A percentile compares a stretch with the other conserved stretches of the same genome.
Evolutionary conservation across 2,329 filamentous ascomycete genomes (phyloP).

Genomic region (Hypoxylon sp.): DNA sequence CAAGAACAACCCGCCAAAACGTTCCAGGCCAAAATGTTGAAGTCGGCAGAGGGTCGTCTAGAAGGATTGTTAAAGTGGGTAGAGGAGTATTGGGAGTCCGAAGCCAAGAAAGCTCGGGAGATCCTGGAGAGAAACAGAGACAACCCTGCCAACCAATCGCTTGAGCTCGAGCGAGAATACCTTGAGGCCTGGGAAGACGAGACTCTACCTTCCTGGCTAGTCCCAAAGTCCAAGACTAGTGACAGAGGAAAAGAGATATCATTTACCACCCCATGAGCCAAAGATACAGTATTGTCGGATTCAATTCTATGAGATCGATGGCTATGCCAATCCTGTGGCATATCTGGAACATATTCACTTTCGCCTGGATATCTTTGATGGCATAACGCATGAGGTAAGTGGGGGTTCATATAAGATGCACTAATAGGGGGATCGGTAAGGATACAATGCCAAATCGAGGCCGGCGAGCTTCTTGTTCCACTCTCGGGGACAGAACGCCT

Average conservation of each 20-base stretch:
- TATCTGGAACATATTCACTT: neutral
- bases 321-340: neutral
- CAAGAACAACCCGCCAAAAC: conserved; percentile 34
- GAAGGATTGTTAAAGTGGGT: conserved; percentile 46
- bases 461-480: neutral
- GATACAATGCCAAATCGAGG: neutral
- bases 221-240: neutral
- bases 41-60: conserved; percentile 46
- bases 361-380: neutral
- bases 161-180: conserved; percentile 46
- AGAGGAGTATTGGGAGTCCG: conserved; percentile 46
- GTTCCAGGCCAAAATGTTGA: conserved; percentile 41
- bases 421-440: neutral
- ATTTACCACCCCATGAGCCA: neutral
- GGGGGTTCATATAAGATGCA: neutral
- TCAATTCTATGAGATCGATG: neutral
- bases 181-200: conserved; percentile 50
- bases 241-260: conserved; percentile 23
- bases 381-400: neutral
- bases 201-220: conserved; percentile 44
- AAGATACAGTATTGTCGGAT: neutral
- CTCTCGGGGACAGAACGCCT: neutral
- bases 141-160: conserved; percentile 34
- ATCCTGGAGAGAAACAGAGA: conserved; percentile 46
- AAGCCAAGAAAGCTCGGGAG: conserved; percentile 41